phyloP scores from a whole-genome alignment of 2,329 filamentous ascomycete genomes.

The Ilyonectria sp. region DNA sequence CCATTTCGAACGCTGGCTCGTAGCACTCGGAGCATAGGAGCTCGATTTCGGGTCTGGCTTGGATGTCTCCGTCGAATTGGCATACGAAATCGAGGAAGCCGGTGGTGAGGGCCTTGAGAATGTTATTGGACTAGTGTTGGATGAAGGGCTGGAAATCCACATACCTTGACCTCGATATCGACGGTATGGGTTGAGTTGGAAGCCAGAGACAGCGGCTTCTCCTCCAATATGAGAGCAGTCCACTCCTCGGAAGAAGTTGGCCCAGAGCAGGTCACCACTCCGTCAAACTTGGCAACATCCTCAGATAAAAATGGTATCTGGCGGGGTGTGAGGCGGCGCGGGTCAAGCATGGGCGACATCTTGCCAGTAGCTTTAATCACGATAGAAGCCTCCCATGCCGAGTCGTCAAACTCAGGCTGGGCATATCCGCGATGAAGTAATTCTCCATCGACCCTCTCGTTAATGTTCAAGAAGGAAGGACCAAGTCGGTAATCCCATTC shows the following conservation, averaged over 20 bases:
- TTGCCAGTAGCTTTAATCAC: slow-evolving; percentile 16
- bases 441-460: slow-evolving; percentile 17
- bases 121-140: background rate
- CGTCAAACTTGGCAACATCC: slow-evolving; percentile 14
- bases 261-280: slow-evolving; percentile 10
- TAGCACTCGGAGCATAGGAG: slow-evolving; percentile 23
- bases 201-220: background rate
- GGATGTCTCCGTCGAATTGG: background rate
- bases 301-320: slow-evolving; percentile 20
- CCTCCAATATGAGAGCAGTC: slow-evolving; percentile 6
- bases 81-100: slow-evolving; percentile 20
- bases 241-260: slow-evolving; percentile 4
- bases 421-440: slow-evolving; percentile 9
- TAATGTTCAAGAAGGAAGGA: slow-evolving; percentile 21
- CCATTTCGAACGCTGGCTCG: slow-evolving; percentile 15
- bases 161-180: slow-evolving; percentile 26
- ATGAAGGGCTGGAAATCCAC: background rate
- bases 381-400: slow-evolving; percentile 2
- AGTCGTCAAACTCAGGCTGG: slow-evolving; percentile 16
- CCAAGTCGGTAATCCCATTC: slow-evolving; percentile 28
- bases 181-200: slow-evolving; percentile 8
- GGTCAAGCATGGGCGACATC: slow-evolving; percentile 26
- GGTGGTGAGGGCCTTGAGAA: background rate
- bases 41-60: background rate
- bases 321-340: slow-evolving; percentile 15